Base-by-base conservation (phyloP, 2,329 filamentous ascomycete genomes). In the Cladophialophora chaetospira region DNA sequence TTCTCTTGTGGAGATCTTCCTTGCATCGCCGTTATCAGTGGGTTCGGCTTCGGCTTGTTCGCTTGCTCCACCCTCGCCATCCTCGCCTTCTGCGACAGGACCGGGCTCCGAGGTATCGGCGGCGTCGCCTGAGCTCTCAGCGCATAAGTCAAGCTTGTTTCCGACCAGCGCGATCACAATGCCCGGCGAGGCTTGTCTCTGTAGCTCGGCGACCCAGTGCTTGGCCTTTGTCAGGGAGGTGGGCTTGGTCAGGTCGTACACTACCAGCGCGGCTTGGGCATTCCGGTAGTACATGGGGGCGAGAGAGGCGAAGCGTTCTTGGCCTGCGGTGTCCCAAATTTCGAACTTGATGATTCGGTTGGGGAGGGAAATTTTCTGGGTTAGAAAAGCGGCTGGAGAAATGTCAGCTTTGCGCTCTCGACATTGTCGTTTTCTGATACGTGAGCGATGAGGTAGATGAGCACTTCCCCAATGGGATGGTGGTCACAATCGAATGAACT, bases 251-350 rank as follows among this genome's bases (percentile, higher is more conserved):
- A 99, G 87, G 72, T 99, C 93, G 84, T 97, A 99, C 72, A 97
- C 93, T 61, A 99, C 93, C 66, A 99, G 88, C 11, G 94, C 94
- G 63, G 92, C 91, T 78, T 97, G 93, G 49, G 94, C 94, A 73
- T 99, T 97, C 76, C 93, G 91, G 81, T 97, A 97, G 83, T 99
- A 99, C 94, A 97, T 97, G 68, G 93, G 94, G 50, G 94, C 94
- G 60, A 97, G 85, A 49, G 89, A 95, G 67, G 93, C 93, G 72
- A 97, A 99, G 63, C 93, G 90, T 79, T 99, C 93, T 77, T 99
- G 93, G 71, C 93, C 93, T 40, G 94, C 93, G 13, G 93, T 97
- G 79, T 99, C 93, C 93, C 93, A 99, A 70, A 99, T 97, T 74
- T 93, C 89, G 71, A 93, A 93, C 75, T 90, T 90, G 79, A 93